These are phyloP conservation scores for Wickerhamiella dianesei DNA, from an alignment of 805 yeast genomes.

Conservation along the genomic window DNA sequence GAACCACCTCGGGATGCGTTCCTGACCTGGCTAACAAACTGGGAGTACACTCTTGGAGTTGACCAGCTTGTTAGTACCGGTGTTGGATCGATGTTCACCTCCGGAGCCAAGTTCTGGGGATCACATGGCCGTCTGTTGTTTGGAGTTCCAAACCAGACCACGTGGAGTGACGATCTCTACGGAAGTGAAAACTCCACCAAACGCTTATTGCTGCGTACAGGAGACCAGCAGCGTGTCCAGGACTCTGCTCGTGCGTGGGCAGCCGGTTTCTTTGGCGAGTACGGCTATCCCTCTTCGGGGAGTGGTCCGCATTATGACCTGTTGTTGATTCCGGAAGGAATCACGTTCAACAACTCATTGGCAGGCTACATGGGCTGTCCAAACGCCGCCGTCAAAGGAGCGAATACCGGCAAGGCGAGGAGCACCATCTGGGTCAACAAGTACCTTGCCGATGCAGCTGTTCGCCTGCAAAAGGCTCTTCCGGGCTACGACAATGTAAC, in stretches of 20 bases:
- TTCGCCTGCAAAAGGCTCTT: constrained; percentile 42
- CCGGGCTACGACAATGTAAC: constrained; percentile 40
- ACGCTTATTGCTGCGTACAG: constrained; percentile 27
- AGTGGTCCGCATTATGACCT: constrained; percentile 24
- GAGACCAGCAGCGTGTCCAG: constrained; percentile 28
- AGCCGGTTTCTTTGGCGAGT: constrained; percentile 31
- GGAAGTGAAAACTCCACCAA: constrained; percentile 24
- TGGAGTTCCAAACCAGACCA: constrained; percentile 20
- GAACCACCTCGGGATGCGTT: constrained; percentile 17
- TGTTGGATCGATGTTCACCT: constrained; percentile 27
- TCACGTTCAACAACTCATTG: constrained; percentile 26
- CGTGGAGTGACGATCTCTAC: constrained; percentile 23
- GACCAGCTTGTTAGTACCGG: constrained; percentile 28
- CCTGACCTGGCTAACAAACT: constrained; percentile 24
- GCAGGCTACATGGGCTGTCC: constrained; percentile 29
- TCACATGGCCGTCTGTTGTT: constrained; percentile 29
- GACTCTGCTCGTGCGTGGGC: constrained; percentile 33
- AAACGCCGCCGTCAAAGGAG: constrained; percentile 21
- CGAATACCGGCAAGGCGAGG: constrained; percentile 19
- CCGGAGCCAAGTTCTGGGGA: constrained; percentile 31
- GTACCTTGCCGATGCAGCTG: constrained; percentile 41
- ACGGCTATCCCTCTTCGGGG: constrained; percentile 23
- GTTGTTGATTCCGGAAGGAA: constrained; percentile 24
- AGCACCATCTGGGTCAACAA: constrained; percentile 26
- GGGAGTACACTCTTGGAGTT: constrained; percentile 24